Evolutionary conservation across 352 stramenopile species (phyloP).

Genomic region (Nothophytophthora sp.): DNA sequence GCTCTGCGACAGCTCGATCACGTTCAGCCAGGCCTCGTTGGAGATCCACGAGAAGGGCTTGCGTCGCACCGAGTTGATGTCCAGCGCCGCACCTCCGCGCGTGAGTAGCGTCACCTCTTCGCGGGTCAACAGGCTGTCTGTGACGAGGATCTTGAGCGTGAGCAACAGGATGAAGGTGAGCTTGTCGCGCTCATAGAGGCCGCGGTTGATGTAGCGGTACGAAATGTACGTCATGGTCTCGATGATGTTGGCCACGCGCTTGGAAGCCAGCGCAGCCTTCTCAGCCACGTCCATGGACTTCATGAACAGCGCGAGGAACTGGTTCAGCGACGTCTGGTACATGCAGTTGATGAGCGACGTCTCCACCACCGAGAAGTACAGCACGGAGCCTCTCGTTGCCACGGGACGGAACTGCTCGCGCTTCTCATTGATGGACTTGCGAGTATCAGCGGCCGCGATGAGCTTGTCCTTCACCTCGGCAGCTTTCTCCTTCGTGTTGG

Average conservation of each 20-base stretch:
- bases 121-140: constrained; percentile 90
- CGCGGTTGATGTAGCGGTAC: constrained; percentile 99
- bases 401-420: constrained; percentile 98
- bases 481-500: constrained; percentile 98
- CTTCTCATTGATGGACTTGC: constrained; percentile 98
- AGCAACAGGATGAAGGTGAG: constrained; percentile 97
- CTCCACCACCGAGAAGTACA: constrained; percentile 99
- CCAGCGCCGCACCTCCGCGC: constrained; percentile 94
- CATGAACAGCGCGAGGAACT: constrained; percentile 99
- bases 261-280: constrained; percentile 97
- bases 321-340: constrained; percentile 98
- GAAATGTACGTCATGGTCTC: constrained; percentile 99
- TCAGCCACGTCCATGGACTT: constrained; percentile 97
- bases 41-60: constrained; percentile 98
- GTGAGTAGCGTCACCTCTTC: constrained; percentile 97
- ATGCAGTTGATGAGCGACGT: constrained; percentile 99
- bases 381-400: constrained; percentile 95
- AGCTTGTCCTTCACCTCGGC: constrained; percentile 98
- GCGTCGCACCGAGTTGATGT: constrained; percentile 96
- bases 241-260: constrained; percentile 99
- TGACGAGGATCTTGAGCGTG: constrained; percentile 98
- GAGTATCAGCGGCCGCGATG: constrained; percentile 95
- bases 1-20: constrained; percentile 95
- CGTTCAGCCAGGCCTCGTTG: constrained; percentile 98
- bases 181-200: constrained; percentile 98